These are phyloP conservation scores for Cryphonectria japonica DNA, from an alignment of 2,329 filamentous ascomycete species.

Conservation along the genomic window DNA sequence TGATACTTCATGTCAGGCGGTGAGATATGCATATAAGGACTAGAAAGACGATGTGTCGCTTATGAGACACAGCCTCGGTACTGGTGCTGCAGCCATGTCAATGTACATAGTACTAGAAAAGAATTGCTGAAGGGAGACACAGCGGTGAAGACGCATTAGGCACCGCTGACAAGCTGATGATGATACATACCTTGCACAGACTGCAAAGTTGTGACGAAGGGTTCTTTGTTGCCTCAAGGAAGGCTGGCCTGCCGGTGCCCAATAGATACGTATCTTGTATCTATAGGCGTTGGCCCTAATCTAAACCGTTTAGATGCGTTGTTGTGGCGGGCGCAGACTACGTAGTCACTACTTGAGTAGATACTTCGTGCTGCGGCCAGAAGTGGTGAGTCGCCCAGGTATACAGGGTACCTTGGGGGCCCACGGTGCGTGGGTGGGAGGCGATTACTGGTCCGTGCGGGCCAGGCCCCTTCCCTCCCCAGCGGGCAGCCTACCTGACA, in stretches of 20 bases:
- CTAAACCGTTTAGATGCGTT: not conserved
- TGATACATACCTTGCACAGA: not conserved
- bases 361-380: not conserved
- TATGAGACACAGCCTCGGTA: conserved; percentile 4
- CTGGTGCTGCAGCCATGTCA: not conserved
- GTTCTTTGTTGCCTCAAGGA: not conserved
- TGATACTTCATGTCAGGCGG: conserved; percentile 19
- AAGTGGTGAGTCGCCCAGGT: conserved; percentile 3
- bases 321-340: conserved; percentile 9
- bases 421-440: not conserved
- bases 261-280: not conserved
- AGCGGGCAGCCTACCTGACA: conserved; percentile 30
- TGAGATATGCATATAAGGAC: conserved; percentile 19
- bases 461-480: conserved; percentile 31
- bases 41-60: conserved; percentile 18
- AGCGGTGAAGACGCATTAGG: conserved; percentile 1
- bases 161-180: not conserved
- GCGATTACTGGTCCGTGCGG: conserved; percentile 23
- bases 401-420: not conserved
- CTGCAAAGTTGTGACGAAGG: not conserved
- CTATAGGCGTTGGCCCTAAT: not conserved
- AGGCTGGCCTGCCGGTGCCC: not conserved
- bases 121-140: not conserved
- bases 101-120: not conserved
- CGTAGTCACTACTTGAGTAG: not conserved